Base-by-base conservation (phyloP, 108 stramenopile species). In the Skeletonema potamos region DNA sequence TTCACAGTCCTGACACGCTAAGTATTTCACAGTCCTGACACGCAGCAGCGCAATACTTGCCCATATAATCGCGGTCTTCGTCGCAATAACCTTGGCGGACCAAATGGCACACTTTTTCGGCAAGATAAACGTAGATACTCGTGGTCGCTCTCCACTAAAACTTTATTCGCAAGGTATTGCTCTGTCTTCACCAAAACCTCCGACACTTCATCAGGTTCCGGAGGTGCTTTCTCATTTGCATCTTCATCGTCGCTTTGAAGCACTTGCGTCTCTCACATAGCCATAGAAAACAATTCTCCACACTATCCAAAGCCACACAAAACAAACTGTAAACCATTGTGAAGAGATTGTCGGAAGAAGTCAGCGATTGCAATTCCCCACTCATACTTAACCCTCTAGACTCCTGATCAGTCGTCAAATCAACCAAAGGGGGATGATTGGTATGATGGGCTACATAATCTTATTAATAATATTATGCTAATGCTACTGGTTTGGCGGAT, bases 1-100 rank as follows among this genome's bases (percentile, higher is more conserved):
- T n/a, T n/a, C n/a, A 48, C 82, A 83, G 37, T 68, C 51, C 29
- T 15, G 13, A 46, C 82, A 83, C 29, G 82, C 82, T n/a, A n/a
- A n/a, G n/a, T n/a, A n/a, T n/a, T n/a, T n/a, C n/a, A 48, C 82
- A 83, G 37, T 68, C 51, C 29, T 15, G 13, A 46, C 82, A 83
- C 29, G 82, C 82, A 11, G 73, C 73, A 15, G 76, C 48, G 63
- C 82, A 83, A 24, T 64, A 39, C 34, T 68, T 64, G 12, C 58
- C 46, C 80, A 81, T 81, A 51, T 48, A 75, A 4, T 68, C 66
- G 0, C 44, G 43, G 12, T 22, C 54, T 10, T 17, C 13, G 11
- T 57, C 56, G 44, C 80, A 81, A 17, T 67, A 24, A 0, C 73
- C 80, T 29, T 61, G 32, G 80, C 69, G 6, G 80, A 73, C 72